Base-by-base conservation (phyloP, 2,329 filamentous ascomycete genomes). In the Sphaerulina musiva region DNA sequence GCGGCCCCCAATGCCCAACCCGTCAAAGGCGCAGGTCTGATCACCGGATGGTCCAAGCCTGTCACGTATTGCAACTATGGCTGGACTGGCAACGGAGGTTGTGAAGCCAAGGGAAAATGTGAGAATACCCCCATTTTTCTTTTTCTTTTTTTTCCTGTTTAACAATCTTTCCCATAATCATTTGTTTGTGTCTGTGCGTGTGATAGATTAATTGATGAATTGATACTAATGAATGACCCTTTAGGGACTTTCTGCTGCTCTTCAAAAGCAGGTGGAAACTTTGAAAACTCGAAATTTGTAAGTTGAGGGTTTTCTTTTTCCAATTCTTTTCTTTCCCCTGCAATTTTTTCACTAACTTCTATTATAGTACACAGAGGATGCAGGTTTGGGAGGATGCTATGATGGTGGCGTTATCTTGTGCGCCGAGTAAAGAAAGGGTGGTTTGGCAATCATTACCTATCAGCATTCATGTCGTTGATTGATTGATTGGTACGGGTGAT, bases 31-130 rank as follows among this genome's bases (percentile, higher is more conserved):
- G 34, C 34, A 10, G 5, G 8, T 11, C 8, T 38, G 10, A 38
- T 38, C 34, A 38, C 34, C 34, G 46, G 46, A 29, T 48, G 46
- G 46, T 40, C 32, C 8, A 6, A 10, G n/a, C n/a, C 32, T 39
- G 31, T 48, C 31, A 48, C 36, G 4, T 48, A 48, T 29, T 48
- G 46, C 32, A 48, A 48, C 11, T 14, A 34, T 12, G 46, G 46
- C 11, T 48, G 46, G 46, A 17, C 34, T 10, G 46, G 46, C 1
- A 38, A 48, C 26, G 46, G 46, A 40, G 34, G 17, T 12, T 48
- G 46, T 23, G 46, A 48, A 20, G 31, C 39, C 5, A 26, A 40
- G n/a, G 36, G 46, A 1, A 48, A 40, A 40, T 40, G 34, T 48
- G 20, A 39, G 36, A 26, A 9, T 12, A 20, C 20, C 20, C 20